Evolutionary conservation across 192 early-diverging fungal species (phyloP).

Genomic region (Rhizophagus sp.): DNA sequence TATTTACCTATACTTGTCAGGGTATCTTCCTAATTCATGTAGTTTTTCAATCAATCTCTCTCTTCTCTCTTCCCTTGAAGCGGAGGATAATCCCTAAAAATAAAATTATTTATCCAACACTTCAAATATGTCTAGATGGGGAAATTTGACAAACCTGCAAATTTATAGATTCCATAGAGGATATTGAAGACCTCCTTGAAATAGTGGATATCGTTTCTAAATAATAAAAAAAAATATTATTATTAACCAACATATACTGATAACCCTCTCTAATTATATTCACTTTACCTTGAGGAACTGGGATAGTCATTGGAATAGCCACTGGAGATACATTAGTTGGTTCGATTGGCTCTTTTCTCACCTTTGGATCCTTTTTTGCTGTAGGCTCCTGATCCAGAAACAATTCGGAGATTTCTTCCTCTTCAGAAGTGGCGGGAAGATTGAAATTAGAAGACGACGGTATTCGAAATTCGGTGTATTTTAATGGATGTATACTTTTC

Average conservation of each 20-base stretch:
- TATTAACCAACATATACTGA: too few relatives aligned
- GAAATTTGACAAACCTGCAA: background rate
- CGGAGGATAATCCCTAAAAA: constrained; percentile 4
- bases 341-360: background rate
- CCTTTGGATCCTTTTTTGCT: background rate
- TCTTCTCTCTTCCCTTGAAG: constrained; percentile 17
- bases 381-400: background rate
- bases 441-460: background rate
- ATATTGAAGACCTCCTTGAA: background rate
- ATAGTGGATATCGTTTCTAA: background rate
- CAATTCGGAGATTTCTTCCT: background rate
- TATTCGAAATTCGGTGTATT: background rate
- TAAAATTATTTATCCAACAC: background rate
- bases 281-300: background rate
- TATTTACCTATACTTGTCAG: background rate
- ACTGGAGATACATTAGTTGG: background rate
- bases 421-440: background rate
- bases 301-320: background rate
- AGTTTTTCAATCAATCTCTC: constrained; percentile 7
- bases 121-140: background rate
- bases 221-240: background rate
- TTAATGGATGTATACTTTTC: background rate
- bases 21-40: constrained; percentile 12
- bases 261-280: background rate
- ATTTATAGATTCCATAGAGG: background rate